Conservation (phyloP, 345 rosid species). For the Brassica carinata region DNA sequence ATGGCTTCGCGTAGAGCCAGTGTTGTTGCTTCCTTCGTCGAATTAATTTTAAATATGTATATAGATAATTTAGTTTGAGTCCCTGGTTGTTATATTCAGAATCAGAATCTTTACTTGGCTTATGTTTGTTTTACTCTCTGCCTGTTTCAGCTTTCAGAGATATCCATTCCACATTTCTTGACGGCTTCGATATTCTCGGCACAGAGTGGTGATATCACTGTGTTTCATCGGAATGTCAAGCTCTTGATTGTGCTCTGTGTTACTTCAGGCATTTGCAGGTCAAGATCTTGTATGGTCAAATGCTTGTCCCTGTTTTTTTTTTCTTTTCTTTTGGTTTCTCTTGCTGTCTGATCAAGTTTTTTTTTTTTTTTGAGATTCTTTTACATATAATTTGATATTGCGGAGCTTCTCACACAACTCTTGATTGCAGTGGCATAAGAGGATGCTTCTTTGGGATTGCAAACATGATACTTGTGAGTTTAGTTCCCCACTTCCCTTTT, state of each 20-base stretch:
- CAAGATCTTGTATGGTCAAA: conserved; percentile 75
- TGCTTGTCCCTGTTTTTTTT: conserved; percentile 45
- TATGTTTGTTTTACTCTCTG: conserved; percentile 18
- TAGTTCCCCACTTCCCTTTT: neutral
- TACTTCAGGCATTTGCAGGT: conserved; percentile 94
- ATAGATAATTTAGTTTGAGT: no score
- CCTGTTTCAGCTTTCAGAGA: conserved; percentile 79
- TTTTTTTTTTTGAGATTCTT: conserved; percentile 8
- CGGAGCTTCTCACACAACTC: conserved; percentile 38
- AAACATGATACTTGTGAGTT: conserved; percentile 97
- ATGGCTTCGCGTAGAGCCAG: neutral
- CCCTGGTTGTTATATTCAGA: no score
- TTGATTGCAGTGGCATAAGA: conserved; percentile 74
- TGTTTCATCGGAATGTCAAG: conserved; percentile 73
- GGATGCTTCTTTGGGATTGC: conserved; percentile 97
- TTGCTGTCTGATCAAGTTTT: neutral
- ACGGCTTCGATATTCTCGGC: conserved; percentile 95
- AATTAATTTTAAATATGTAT: no score
- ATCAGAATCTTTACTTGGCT: neutral
- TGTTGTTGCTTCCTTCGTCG: conserved; percentile 3
- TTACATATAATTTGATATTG: conserved; percentile 15
- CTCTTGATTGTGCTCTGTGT: conserved; percentile 71
- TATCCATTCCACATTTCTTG: conserved; percentile 84
- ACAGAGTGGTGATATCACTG: conserved; percentile 66
- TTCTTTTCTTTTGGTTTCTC: neutral